Evolutionary conservation across 1,284 basidiomycete species (phyloP).

Genomic region (Somion occarium): DNA sequence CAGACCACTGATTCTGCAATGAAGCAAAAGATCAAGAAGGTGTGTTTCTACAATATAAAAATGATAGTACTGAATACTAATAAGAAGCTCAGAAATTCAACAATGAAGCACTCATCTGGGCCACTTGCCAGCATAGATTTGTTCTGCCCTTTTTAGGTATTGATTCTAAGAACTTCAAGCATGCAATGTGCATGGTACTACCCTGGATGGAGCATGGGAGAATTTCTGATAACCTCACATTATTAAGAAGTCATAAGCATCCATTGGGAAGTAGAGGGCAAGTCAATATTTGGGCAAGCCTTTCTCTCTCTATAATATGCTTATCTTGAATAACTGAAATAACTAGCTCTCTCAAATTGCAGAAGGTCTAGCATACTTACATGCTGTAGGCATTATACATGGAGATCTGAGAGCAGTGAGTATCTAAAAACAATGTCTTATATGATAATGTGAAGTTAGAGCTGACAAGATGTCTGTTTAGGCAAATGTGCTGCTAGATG

Average conservation of each 20-base stretch:
- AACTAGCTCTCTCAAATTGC: constrained; percentile 1
- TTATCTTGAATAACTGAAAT: background rate
- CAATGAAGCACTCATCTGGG: background rate
- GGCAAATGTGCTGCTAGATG: constrained; percentile 2
- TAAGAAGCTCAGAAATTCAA: background rate
- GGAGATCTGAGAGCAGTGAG: constrained; percentile 4
- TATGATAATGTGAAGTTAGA: background rate
- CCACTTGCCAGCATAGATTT: background rate
- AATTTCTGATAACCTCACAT: background rate
- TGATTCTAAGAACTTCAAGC: background rate
- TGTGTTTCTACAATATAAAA: background rate
- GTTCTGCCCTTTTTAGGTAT: constrained; percentile 8
- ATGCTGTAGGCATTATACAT: constrained; percentile 2
- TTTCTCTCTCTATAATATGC: background rate
- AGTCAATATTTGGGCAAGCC: background rate
- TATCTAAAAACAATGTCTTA: background rate
- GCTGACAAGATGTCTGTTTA: too few relatives aligned
- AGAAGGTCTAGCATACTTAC: constrained; percentile 2
- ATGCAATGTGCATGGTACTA: constrained; percentile 5
- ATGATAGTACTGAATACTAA: background rate
- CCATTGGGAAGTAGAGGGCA: background rate
- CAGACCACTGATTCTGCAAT: background rate
- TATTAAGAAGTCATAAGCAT: background rate
- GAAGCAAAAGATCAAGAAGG: background rate
- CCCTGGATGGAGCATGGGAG: constrained; percentile 4